These are phyloP conservation scores for Fusarium acutatum DNA, from an alignment of 2,329 filamentous ascomycete genomes.

Conservation along the genomic window DNA sequence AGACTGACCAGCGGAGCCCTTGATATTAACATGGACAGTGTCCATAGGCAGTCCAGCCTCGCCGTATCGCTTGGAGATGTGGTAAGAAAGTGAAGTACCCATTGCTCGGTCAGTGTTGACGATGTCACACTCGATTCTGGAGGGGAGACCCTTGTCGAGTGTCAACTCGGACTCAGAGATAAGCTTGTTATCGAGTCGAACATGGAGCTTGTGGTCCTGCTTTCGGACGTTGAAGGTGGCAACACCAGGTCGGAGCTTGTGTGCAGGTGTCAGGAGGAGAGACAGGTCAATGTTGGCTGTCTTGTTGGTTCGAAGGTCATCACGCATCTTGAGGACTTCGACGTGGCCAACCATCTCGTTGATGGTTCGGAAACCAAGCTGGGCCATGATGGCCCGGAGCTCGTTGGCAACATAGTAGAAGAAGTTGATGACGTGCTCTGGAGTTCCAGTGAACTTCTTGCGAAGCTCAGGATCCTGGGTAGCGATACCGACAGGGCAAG, in stretches of 20 bases:
- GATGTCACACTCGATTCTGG: constrained; percentile 93
- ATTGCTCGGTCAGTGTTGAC: constrained; percentile 96
- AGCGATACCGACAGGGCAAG: constrained; percentile 90
- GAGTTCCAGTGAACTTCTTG: constrained; percentile 91
- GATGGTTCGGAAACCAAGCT: constrained; percentile 91
- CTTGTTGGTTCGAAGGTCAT: constrained; percentile 88
- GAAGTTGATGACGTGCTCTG: constrained; percentile 98
- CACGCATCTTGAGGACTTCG: constrained; percentile 84
- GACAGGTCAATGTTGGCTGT: constrained; percentile 93
- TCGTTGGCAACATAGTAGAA: constrained; percentile 98
- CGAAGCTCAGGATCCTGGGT: constrained; percentile 94
- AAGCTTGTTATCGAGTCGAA: constrained; percentile 94
- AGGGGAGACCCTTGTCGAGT: constrained; percentile 91
- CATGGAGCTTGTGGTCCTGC: constrained; percentile 93
- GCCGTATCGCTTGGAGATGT: constrained; percentile 91
- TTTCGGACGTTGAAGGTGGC: constrained; percentile 98
- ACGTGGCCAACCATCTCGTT: constrained; percentile 98
- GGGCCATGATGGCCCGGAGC: constrained; percentile 95
- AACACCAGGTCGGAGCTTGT: constrained; percentile 91
- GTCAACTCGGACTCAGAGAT: constrained; percentile 95
- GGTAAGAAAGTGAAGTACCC: constrained; percentile 93
- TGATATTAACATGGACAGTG: constrained; percentile 95
- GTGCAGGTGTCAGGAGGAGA: constrained; percentile 92
- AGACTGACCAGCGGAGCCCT: constrained; percentile 94
- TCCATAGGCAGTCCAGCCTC: constrained; percentile 89